Base-by-base conservation (phyloP, 345 rosid genomes). In the Hirschfeldia incana region DNA sequence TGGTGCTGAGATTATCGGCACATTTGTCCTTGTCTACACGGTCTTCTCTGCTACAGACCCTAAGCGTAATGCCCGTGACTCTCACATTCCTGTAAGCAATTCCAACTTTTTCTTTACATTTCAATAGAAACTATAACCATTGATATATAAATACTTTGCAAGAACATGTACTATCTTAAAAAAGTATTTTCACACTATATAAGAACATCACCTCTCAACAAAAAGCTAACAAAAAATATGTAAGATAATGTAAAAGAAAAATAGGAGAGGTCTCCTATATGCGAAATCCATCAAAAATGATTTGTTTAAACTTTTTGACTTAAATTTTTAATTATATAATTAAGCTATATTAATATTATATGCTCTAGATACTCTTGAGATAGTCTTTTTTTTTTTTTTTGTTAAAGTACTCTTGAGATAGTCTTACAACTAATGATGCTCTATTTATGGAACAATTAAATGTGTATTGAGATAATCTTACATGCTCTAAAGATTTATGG, bases 1-100 rank as follows among this genome's bases (percentile, higher is more conserved):
- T 73, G 93, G 87, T 3, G 98, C 92, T 3, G 98, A 93, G 89
- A 91, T 93, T 72, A 88, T 93, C 9, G 98, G 97, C 4, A 93
- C 98, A 10, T 93, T 91, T 26, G 91, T 91, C 36, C 80, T 93
- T 69, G 97, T 93, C 29, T 93, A 93, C 86, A 93, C 97, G 0
- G 98, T 93, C 46, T 91, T 93, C 86, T 93, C 98, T 1, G 95
- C 98, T 64, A 93, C 95, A 0, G 91, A 93, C 70, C 97, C 98
- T 13, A 90, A 91, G 86, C 83, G 95, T 51, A 93, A 69, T 34
- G 97, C 98, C 2, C 82, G 95, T 16, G 98, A 93, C 89, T 93
- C 98, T 76, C 95, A 90, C 78, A 86, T 93, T 64, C 98, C 97
- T 6, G 98, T 93, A 87, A 49, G 89, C 70, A n/a, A 17, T 27